Percentiles rank a stretch among this genome's conserved stretches.
Evolutionary conservation across 2,329 filamentous ascomycete genomes (phyloP).

Genomic region (Sarocladium brachiariae): DNA sequence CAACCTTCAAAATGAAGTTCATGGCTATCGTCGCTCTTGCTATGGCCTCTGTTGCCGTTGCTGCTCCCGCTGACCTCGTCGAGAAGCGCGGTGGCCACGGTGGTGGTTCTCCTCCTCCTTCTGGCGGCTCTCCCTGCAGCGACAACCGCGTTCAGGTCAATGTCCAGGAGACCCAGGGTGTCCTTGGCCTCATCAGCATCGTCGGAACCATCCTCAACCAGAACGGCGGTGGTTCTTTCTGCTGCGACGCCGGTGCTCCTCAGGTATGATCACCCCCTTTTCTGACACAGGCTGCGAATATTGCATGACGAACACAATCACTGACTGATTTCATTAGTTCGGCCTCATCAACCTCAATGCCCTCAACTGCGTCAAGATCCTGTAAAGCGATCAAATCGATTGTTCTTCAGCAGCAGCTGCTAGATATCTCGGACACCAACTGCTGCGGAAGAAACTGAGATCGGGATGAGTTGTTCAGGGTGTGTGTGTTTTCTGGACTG

Average conservation of each 20-base stretch:
- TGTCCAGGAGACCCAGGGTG: conserved; percentile 3
- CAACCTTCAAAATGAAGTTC: conserved; percentile 4
- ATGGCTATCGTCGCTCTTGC: conserved; percentile 2
- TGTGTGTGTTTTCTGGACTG: no score
- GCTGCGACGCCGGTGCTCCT: conserved; percentile 5
- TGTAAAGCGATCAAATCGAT: not conserved
- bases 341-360: conserved; percentile 4
- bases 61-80: conserved; percentile 1
- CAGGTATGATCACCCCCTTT: not conserved
- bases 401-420: no score
- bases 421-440: no score
- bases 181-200: conserved; percentile 2
- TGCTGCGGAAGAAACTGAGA: no score
- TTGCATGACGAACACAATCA: no score
- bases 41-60: conserved; percentile 2
- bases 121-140: not conserved
- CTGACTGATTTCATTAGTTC: not conserved
- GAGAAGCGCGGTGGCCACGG: not conserved
- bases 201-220: not conserved
- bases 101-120: not conserved
- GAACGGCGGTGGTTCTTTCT: conserved; percentile 4
- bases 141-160: conserved; percentile 9
- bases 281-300: no score
- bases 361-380: conserved; percentile 8
- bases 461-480: no score